Conservation (phyloP, 805 yeast genomes). For the Candida glaebosa region DNA sequence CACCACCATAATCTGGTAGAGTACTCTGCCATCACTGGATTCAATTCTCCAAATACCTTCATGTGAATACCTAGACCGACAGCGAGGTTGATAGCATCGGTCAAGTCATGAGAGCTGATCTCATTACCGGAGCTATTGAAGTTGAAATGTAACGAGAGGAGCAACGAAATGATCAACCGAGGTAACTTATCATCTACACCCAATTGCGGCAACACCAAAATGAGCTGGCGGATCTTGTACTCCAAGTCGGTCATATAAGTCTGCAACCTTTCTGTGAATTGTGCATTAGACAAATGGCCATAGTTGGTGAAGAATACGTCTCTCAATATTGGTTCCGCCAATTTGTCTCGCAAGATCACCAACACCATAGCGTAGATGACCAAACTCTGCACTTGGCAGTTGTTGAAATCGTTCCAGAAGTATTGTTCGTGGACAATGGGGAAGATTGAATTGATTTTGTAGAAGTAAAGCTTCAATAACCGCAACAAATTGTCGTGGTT, state of each 20-base stretch:
- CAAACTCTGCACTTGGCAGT: slow-evolving; percentile 17
- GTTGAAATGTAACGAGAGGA: slow-evolving; percentile 24
- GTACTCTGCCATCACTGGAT: slow-evolving; percentile 11
- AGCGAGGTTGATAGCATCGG: slow-evolving; percentile 25
- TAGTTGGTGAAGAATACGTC: slow-evolving; percentile 13
- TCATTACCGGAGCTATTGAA: slow-evolving; percentile 27
- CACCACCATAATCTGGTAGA: slow-evolving; percentile 32
- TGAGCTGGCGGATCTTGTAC: slow-evolving; percentile 29
- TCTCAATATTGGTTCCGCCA: slow-evolving; percentile 23
- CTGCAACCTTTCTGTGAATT: slow-evolving; percentile 5
- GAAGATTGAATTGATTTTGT: slow-evolving; percentile 29
- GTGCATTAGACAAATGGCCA: slow-evolving; percentile 5
- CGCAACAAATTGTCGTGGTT: slow-evolving; percentile 15
- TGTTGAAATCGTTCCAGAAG: slow-evolving; percentile 26
- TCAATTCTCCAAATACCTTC: slow-evolving; percentile 12
- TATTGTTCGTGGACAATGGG: slow-evolving; percentile 26
- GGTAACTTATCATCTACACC: slow-evolving; percentile 30
- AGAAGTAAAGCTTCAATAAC: slow-evolving; percentile 26
- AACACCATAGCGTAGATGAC: slow-evolving; percentile 26
- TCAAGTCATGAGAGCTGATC: slow-evolving; percentile 26
- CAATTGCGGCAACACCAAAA: slow-evolving; percentile 23
- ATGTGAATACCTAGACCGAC: slow-evolving; percentile 24
- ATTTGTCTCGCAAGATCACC: slow-evolving; percentile 23
- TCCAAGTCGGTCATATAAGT: slow-evolving; percentile 23
- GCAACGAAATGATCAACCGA: slow-evolving; percentile 17